Evolutionary conservation across 2,329 filamentous ascomycete genomes (phyloP).

Genomic region (Calycina herbarum): DNA sequence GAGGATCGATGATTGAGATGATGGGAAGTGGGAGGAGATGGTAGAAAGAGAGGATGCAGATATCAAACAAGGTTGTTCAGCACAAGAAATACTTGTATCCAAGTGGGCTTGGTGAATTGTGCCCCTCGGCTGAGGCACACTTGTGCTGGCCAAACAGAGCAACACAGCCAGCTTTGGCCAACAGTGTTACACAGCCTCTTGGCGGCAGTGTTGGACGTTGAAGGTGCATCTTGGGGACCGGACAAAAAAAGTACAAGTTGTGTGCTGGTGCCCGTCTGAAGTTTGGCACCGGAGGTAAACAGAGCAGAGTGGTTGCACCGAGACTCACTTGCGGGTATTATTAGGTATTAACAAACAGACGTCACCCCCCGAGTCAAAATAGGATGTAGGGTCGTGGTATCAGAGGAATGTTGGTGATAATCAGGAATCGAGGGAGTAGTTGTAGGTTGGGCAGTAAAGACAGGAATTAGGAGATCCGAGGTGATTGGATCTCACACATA

Average conservation of each 20-base stretch:
- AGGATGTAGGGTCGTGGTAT: conserved; percentile 3
- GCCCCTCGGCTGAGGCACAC: not conserved
- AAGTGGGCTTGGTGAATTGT: not conserved
- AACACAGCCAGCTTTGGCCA: not conserved
- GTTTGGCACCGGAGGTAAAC: not conserved
- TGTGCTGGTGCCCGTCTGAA: not conserved
- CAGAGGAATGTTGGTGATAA: not conserved
- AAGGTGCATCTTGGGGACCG: not conserved
- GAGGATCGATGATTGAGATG: not conserved
- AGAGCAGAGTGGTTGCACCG: not conserved
- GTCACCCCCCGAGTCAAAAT: not conserved
- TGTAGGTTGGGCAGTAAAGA: conserved; percentile 1
- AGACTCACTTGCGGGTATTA: not conserved
- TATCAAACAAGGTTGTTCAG: not conserved
- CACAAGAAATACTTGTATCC: not conserved
- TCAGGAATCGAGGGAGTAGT: not conserved
- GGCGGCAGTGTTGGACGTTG: not conserved
- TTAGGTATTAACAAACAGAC: conserved; percentile 4
- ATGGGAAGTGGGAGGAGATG: not conserved
- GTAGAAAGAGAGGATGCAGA: not conserved
- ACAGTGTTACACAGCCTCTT: not conserved
- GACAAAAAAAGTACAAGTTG: not conserved
- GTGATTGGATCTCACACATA: conserved; percentile 4
- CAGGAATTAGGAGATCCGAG: conserved; percentile 3
- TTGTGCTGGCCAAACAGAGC: not conserved